A percentile compares a stretch with the other conserved stretches of the same genome.
These are phyloP conservation scores for Aspergillus diversus DNA, from an alignment of 495 filamentous ascomycete species.

Conservation along the genomic window DNA sequence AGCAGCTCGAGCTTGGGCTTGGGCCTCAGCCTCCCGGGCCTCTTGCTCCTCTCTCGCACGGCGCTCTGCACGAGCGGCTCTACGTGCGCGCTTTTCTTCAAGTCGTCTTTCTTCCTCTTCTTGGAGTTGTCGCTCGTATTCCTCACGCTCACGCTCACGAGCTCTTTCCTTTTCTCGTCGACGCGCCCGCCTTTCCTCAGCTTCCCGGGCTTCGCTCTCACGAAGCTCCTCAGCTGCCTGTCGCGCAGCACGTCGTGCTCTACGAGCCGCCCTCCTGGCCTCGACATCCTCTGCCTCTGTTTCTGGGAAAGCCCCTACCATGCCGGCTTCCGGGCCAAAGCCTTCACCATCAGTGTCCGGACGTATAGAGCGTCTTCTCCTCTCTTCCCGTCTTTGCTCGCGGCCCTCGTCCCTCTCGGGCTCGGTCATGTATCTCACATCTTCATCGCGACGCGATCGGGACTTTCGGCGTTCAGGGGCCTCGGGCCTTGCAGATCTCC, in stretches of 20 bases:
- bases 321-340: conserved; percentile 45
- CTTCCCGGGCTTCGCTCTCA: conserved; percentile 45
- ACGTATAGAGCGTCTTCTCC: conserved; percentile 42
- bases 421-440: conserved; percentile 38
- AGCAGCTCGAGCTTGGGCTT: conserved; percentile 45
- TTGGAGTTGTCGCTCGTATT: conserved; percentile 42
- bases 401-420: conserved; percentile 48
- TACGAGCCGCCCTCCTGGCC: conserved; percentile 54
- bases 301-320: conserved; percentile 34
- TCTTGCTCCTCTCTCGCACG: conserved; percentile 52
- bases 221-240: conserved; percentile 40
- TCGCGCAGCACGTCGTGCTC: conserved; percentile 41
- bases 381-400: conserved; percentile 46
- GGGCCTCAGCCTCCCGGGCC: conserved; percentile 45
- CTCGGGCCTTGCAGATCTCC: conserved; percentile 42
- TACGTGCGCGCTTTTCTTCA: conserved; percentile 49
- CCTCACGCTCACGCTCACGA: conserved; percentile 44
- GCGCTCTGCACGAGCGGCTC: conserved; percentile 54
- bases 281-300: conserved; percentile 57
- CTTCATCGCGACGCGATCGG: conserved; percentile 45
- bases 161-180: conserved; percentile 46
- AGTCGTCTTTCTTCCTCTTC: conserved; percentile 48
- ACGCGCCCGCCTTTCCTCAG: conserved; percentile 48
- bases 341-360: conserved; percentile 51
- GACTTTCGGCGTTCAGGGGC: conserved; percentile 45